Evolutionary conservation across 225 moss, liverwort and hornwort species (phyloP).

Genomic region (Climacium dendroides): DNA sequence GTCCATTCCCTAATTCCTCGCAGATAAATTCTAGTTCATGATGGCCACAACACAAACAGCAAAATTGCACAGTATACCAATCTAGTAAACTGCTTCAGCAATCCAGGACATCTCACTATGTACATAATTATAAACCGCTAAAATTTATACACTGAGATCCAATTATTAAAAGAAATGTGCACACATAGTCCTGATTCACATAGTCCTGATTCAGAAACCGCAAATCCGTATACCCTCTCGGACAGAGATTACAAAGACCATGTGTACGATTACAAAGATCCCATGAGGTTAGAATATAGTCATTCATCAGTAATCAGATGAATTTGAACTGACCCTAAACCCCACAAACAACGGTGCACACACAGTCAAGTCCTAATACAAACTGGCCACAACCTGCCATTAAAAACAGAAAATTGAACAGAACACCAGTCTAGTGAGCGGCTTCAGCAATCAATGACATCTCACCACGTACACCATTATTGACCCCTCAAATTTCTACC

Average conservation of each 20-base stretch:
- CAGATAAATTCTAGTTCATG: background rate
- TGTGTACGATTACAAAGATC: background rate
- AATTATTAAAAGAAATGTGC: too few species aligned
- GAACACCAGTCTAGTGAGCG: background rate
- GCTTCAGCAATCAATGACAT: background rate
- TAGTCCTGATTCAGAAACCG: background rate
- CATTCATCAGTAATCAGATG: background rate
- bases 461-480: background rate
- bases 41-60: background rate
- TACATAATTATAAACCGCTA: background rate
- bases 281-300: background rate
- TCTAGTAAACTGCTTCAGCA: background rate
- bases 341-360: background rate
- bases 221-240: background rate
- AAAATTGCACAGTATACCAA: background rate
- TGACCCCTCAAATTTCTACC: background rate
- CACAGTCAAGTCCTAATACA: background rate
- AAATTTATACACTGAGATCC: background rate
- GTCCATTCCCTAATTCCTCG: background rate
- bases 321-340: background rate
- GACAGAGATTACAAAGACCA: background rate
- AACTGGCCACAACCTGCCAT: background rate
- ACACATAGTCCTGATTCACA: background rate
- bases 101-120: background rate
- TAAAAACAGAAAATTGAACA: background rate